Conservation (phyloP, 257 asterid genomes). For the Lavandula angustifolia region DNA sequence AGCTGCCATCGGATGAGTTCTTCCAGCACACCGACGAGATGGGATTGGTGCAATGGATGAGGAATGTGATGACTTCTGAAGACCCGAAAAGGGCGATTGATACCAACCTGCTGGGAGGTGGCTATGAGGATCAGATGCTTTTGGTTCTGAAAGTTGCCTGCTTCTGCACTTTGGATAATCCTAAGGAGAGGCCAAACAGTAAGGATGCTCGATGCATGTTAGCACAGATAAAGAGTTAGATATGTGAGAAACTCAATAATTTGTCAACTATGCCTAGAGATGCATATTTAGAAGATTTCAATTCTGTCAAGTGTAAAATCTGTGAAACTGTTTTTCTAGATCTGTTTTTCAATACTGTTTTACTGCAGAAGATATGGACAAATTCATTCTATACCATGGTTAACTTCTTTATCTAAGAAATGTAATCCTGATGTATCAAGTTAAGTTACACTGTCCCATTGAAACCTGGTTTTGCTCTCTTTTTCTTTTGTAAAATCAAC, state of each 20-base stretch:
- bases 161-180: slow-evolving; percentile 77
- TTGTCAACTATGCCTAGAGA: slow-evolving; percentile 10
- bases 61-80: slow-evolving; percentile 75
- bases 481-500: neutral
- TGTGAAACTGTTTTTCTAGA: neutral
- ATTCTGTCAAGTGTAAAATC: slow-evolving; percentile 29
- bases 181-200: slow-evolving; percentile 90
- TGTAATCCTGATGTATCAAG: neutral
- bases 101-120: slow-evolving; percentile 57
- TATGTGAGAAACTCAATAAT: slow-evolving; percentile 9
- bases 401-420: slow-evolving; percentile 3
- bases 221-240: slow-evolving; percentile 63
- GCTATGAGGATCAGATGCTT: slow-evolving; percentile 87
- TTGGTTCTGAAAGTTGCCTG: slow-evolving; percentile 91
- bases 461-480: neutral
- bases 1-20: slow-evolving; percentile 76
- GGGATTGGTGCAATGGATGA: slow-evolving; percentile 86
- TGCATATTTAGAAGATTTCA: slow-evolving; percentile 23
- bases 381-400: slow-evolving; percentile 9
- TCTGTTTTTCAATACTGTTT: neutral
- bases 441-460: neutral
- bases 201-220: slow-evolving; percentile 85
- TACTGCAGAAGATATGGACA: neutral
- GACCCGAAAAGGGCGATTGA: slow-evolving; percentile 78
- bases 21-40: slow-evolving; percentile 73